These are phyloP conservation scores for Yamadazyma triangularis DNA, from an alignment of 1,139 yeast species.

Conservation along the genomic window DNA sequence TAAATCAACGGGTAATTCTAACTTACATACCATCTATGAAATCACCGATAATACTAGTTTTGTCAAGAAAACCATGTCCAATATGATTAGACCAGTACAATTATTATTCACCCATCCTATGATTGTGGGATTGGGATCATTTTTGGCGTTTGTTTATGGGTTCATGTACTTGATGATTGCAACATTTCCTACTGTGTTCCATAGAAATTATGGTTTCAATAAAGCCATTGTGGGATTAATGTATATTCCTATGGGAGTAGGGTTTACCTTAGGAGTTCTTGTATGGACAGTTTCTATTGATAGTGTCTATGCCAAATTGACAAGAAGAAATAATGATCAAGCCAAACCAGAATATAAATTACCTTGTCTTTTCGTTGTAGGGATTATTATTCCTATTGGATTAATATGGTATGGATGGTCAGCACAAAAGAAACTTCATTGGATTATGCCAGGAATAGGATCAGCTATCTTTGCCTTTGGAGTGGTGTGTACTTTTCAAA, in stretches of 20 bases:
- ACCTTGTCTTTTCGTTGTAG: constrained; percentile 37
- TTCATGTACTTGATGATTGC: constrained; percentile 46
- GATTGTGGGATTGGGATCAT: constrained; percentile 42
- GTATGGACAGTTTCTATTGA: constrained; percentile 36
- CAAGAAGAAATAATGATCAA: constrained; percentile 29
- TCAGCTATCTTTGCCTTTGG: constrained; percentile 42
- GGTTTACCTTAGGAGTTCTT: constrained; percentile 36
- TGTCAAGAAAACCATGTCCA: constrained; percentile 23
- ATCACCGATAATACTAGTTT: constrained; percentile 31
- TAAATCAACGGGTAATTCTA: constrained; percentile 31
- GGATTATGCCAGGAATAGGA: constrained; percentile 47
- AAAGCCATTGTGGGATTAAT: constrained; percentile 35
- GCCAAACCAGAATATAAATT: constrained; percentile 41
- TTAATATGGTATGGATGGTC: constrained; percentile 47
- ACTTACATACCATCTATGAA: constrained; percentile 42
- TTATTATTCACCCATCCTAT: constrained; percentile 42
- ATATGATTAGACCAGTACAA: constrained; percentile 37
- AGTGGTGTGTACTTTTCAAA: constrained; percentile 41
- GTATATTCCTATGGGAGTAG: constrained; percentile 45
- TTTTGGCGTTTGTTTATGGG: constrained; percentile 45
- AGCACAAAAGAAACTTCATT: constrained; percentile 35
- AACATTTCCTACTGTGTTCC: constrained; percentile 37
- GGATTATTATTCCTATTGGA: constrained; percentile 36
- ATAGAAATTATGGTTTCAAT: constrained; percentile 29
- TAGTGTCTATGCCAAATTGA: constrained; percentile 24